phyloP scores from a whole-genome alignment of 257 asterid species.

The Gynochthodes officinalis region DNA sequence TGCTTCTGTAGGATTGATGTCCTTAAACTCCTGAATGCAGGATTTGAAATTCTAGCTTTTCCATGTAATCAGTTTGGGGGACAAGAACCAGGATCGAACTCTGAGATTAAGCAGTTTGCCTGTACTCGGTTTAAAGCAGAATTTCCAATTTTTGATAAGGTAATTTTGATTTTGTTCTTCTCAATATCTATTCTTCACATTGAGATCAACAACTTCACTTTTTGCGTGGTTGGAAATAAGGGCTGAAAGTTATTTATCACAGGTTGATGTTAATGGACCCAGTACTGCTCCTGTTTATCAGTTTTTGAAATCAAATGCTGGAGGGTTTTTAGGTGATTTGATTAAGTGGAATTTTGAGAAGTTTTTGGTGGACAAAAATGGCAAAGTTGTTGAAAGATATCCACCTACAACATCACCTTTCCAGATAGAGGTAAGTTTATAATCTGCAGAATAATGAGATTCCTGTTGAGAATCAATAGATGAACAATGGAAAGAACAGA shows the following conservation, averaged over 20 bases:
- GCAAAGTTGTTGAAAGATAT: conserved; percentile 84
- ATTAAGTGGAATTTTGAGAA: conserved; percentile 97
- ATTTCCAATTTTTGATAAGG: conserved; percentile 93
- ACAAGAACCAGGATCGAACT: conserved; percentile 92
- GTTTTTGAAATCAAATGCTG: conserved; percentile 73
- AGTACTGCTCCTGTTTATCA: conserved; percentile 90
- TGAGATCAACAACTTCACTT: neutral
- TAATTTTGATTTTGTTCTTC: conserved; percentile 14
- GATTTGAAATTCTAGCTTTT: conserved; percentile 87
- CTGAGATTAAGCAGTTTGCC: conserved; percentile 80
- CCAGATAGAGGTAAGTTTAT: conserved; percentile 72
- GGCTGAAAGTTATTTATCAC: conserved; percentile 25
- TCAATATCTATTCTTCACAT: neutral
- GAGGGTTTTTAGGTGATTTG: conserved; percentile 82
- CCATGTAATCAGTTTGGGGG: conserved; percentile 97
- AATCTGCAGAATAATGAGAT: neutral
- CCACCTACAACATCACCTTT: conserved; percentile 85
- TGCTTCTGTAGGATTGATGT: neutral
- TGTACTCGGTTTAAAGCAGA: conserved; percentile 87
- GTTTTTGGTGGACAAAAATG: conserved; percentile 85
- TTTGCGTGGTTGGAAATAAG: neutral
- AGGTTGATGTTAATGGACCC: conserved; percentile 96
- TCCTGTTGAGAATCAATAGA: neutral
- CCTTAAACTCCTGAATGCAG: conserved; percentile 34
- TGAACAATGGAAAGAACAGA: neutral